Evolutionary conservation across 2,329 filamentous ascomycete genomes (phyloP), one percentile per base, ranked within the genome.

Genomic region (Ascochyta viciae-villosae): DNA sequence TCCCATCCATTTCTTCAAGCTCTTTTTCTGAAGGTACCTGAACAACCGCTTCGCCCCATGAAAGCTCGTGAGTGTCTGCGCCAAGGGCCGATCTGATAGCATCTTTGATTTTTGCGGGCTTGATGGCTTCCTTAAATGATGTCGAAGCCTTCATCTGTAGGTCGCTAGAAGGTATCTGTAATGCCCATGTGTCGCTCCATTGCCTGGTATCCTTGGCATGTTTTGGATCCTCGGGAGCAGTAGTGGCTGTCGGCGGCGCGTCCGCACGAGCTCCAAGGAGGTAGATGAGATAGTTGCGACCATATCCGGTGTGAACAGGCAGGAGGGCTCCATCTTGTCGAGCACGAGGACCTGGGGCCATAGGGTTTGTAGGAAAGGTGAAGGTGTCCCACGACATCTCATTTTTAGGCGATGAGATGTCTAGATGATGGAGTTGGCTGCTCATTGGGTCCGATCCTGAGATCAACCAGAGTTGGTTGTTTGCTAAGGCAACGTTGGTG

Each of bases 51-150:
- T 80, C 77, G 0, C 73, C 75, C 78, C 78, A 80, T 24, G 69
- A 74, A 24, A 75, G 68, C n/a, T 71, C 68, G 5, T 78, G 77
- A 6, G 69, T 74, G 31, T 78, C 74, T 9, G 72, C 73, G 3
- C 78, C 78, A 10, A 80, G 58, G 27, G 73, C 74, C 35, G 70
- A 69, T 6, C 78, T 68, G 33, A 79, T 78, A 0, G 68, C 67
- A 53, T 81, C 78, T 55, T 81, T 81, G 60, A 79, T 74, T 49
- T 74, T 75, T 1, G 78, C 76, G n/a, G 77, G 76, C 45, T 77
- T 77, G 53, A 77, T 69, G 1, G 65, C 61, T 4, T 72, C 61
- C n/a, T 67, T 68, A 29, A 72, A 44, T 13, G 51, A 60, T 26
- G 65, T 59, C 0, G 62, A 60, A 3, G 63, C 52, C 24, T 68